These are phyloP conservation scores for Exophiala bonariae DNA, from an alignment of 2,329 filamentous ascomycete genomes.

Conservation along the genomic window DNA sequence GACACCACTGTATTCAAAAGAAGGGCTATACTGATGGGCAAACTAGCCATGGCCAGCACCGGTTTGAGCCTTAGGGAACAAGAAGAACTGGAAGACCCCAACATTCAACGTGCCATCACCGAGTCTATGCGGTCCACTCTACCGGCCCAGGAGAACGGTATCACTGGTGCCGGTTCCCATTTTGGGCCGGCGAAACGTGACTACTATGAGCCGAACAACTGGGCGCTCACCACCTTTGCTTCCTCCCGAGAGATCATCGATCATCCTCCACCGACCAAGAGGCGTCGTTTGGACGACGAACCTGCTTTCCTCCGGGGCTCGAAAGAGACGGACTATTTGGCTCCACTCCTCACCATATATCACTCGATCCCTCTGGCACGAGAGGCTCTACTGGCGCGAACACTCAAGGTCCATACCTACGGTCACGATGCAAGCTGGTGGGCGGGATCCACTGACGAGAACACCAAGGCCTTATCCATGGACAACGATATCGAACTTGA, in stretches of 20 bases:
- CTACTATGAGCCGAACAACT: constrained; percentile 54
- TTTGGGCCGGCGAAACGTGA: constrained; percentile 58
- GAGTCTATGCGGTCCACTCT: constrained; percentile 45
- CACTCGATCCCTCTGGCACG: constrained; percentile 60
- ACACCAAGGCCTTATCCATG: constrained; percentile 52
- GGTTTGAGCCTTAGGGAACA: constrained; percentile 35
- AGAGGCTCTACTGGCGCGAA: constrained; percentile 56
- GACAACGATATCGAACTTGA: constrained; percentile 35
- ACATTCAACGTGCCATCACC: constrained; percentile 47
- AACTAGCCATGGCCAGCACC: constrained; percentile 24
- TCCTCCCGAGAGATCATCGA: constrained; percentile 54
- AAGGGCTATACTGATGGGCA: neutral
- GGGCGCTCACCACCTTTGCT: constrained; percentile 56
- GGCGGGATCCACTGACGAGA: constrained; percentile 55
- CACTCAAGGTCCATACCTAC: constrained; percentile 49
- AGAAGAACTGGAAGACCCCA: constrained; percentile 41
- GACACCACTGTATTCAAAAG: neutral
- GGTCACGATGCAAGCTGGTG: constrained; percentile 62
- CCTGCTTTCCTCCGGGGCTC: constrained; percentile 61
- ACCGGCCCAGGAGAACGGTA: constrained; percentile 56
- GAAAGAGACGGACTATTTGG: constrained; percentile 54
- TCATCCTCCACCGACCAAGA: constrained; percentile 53
- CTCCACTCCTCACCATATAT: constrained; percentile 61
- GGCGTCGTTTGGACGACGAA: constrained; percentile 48
- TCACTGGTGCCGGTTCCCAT: constrained; percentile 42